These are phyloP conservation scores for Paulownia fortunei DNA, from an alignment of 257 asterid genomes.

Conservation along the genomic window DNA sequence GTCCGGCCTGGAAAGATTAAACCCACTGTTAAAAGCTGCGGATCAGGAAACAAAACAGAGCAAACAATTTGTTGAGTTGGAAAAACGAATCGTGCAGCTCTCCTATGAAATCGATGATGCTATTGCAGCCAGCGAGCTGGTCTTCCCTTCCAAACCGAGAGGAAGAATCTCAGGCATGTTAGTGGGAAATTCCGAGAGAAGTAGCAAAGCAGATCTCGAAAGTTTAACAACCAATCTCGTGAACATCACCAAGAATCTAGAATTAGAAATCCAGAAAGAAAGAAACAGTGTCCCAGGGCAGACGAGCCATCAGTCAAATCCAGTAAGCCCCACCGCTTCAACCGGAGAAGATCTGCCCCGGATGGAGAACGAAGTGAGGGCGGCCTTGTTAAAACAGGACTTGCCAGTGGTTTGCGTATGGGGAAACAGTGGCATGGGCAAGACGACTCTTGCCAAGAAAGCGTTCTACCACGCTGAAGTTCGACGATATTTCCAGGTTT, in stretches of 20 bases:
- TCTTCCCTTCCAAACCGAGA: background rate
- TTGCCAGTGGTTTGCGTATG: background rate
- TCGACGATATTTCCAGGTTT: background rate
- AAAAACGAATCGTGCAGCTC: slow-evolving; percentile 4
- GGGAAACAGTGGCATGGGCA: slow-evolving; percentile 28
- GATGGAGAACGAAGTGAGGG: background rate
- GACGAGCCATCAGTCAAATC: background rate
- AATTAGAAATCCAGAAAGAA: background rate
- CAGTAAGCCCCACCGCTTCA: background rate
- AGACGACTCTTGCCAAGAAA: slow-evolving; percentile 21
- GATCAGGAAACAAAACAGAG: background rate
- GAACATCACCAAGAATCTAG: background rate
- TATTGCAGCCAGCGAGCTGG: background rate
- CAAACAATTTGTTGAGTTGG: background rate
- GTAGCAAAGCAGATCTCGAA: background rate
- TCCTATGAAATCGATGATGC: slow-evolving; percentile 1
- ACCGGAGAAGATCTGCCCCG: background rate
- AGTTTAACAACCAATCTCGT: background rate
- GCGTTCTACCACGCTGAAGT: background rate
- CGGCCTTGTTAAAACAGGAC: background rate
- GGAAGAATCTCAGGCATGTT: background rate
- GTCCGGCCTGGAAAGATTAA: background rate
- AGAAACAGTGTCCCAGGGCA: background rate
- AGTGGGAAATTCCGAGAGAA: background rate
- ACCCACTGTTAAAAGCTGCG: background rate